These are phyloP conservation scores for Omphalotus guepiniiformis DNA, from an alignment of 768 basidiomycete genomes.

Conservation along the genomic window DNA sequence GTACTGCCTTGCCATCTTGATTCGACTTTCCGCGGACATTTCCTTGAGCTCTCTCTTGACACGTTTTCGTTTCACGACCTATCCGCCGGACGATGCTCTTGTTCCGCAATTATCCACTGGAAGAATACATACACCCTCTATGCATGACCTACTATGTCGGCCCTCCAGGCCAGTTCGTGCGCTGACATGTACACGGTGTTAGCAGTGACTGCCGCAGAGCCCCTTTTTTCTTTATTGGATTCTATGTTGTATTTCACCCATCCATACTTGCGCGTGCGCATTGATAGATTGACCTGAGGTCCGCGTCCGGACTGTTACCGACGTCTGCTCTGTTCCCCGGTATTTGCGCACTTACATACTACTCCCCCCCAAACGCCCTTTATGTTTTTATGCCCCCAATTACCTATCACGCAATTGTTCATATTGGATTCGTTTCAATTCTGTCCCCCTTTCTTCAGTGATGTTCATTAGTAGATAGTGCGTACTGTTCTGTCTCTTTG, in stretches of 20 bases:
- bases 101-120: background rate
- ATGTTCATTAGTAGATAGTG: conserved; percentile 6
- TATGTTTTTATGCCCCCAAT: conserved; percentile 6
- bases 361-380: background rate
- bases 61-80: background rate
- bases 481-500: conserved; percentile 3
- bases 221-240: background rate
- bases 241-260: background rate
- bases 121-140: background rate
- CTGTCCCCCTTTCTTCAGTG: background rate
- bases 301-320: background rate
- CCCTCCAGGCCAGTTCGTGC: background rate
- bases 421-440: background rate
- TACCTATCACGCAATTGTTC: background rate
- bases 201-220: background rate
- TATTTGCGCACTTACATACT: background rate
- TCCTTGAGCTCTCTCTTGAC: background rate
- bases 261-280: conserved; percentile 10
- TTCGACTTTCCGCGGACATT: background rate
- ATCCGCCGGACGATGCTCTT: background rate
- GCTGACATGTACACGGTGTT: no score
- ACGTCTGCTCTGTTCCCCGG: background rate
- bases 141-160: background rate
- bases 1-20: no score
- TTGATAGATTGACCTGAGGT: conserved; percentile 4